Evolutionary conservation across 1,139 yeast species (phyloP), one percentile per base, ranked within the genome.

Genomic region (Pichia inconspicua): DNA sequence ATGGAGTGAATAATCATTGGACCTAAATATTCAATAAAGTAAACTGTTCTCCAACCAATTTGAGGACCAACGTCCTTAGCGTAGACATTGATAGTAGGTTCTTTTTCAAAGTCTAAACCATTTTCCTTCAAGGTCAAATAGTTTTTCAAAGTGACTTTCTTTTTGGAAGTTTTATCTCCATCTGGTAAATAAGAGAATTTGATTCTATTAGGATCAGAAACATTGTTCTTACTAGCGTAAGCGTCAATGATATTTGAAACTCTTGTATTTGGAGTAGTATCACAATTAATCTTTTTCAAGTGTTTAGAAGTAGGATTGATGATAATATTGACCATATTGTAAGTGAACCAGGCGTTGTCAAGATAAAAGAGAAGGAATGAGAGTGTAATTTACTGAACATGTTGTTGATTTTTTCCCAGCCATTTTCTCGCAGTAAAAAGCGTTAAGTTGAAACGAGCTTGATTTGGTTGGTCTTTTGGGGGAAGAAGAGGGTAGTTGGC

Each of bases 61-160:
- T 92, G 98, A 1, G 95, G 94, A 22, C 97, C 98, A 55, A 92
- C 74, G 61, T 90, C 97, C 65, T 90, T 89, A 50, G 83, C 86
- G 53, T 67, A 77, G 25, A 75, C 68, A 11, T 65, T 62, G 41
- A 73, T 69, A 44, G 64, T 62, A 39, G 62, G 58, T 25, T 65
- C 47, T 45, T 57, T 48, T 5, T 51, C 48, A 42, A 63, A 62
- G 39, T 53, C 66, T 15, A 58, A 58, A 4, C 69, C 69, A 41
- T 68, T 66, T n/a, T 60, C 67, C 17, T 60, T 61, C 19, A 72
- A 56, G 2, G 66, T 58, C 34, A 64, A 61, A 32, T 66, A 66
- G 52, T 60, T 64, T 45, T 63, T 61, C 54, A 72, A 61, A 17
- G 62, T 72, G 51, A 60, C 64, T 48, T 66, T 64, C 52, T 64